phyloP scores from a whole-genome alignment of 768 basidiomycete species.

The Leccinum subgranulosum region DNA sequence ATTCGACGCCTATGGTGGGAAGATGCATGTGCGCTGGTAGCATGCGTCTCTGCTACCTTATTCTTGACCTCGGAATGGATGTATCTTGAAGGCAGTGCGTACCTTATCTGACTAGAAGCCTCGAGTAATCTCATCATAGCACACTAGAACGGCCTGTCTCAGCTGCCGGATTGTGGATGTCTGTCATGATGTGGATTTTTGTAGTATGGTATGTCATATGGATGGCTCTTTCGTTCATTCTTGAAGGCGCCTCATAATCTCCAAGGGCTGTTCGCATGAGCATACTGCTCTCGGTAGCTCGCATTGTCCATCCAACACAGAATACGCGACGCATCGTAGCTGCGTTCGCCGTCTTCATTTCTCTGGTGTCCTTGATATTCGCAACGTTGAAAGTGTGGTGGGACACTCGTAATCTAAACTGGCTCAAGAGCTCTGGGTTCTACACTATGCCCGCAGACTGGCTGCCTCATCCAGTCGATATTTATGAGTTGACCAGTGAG shows the following conservation, averaged over 20 bases:
- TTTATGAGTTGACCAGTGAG: constrained; percentile 19
- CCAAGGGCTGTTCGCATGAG: constrained; percentile 23
- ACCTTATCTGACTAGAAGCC: neutral
- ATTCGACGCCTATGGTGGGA: constrained; percentile 23
- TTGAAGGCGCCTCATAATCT: neutral
- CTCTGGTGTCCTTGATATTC: constrained; percentile 5
- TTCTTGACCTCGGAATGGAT: constrained; percentile 12
- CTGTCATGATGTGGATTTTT: neutral
- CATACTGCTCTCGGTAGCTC: constrained; percentile 19
- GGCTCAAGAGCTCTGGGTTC: neutral
- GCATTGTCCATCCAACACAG: constrained; percentile 13
- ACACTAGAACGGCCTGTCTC: constrained; percentile 4
- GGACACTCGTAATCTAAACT: neutral
- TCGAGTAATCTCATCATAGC: neutral
- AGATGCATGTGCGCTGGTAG: constrained; percentile 17
- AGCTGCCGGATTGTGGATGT: constrained; percentile 15
- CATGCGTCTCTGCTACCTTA: constrained; percentile 1
- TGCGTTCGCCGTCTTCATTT: constrained; percentile 7
- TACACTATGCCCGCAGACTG: neutral
- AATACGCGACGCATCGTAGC: constrained; percentile 7
- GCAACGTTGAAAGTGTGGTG: constrained; percentile 6
- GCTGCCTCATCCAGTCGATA: constrained; percentile 4
- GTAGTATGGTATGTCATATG: constrained; percentile 17
- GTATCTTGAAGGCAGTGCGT: constrained; percentile 17
- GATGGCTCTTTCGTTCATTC: neutral